Evolutionary conservation across 2,329 filamentous ascomycete genomes (phyloP).

Genomic region (Beauveria asiatica): DNA sequence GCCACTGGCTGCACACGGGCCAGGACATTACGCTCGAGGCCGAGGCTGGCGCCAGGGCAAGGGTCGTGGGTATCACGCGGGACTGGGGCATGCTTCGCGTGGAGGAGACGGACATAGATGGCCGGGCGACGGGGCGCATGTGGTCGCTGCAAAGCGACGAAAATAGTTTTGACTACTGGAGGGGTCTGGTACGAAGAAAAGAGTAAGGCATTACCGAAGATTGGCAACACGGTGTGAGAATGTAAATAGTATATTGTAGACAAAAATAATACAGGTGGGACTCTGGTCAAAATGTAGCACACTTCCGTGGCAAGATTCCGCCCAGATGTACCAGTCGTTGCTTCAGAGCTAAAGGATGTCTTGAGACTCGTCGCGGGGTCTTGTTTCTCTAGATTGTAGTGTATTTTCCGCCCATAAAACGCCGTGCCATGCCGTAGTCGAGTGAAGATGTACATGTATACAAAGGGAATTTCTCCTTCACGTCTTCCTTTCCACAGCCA

Average conservation of each 20-base stretch:
- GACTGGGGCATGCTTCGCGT: slow-evolving; percentile 84
- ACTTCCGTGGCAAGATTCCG: not conserved
- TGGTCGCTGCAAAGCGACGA: slow-evolving; percentile 90
- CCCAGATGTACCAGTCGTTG: not conserved
- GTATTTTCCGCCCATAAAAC: slow-evolving; percentile 24
- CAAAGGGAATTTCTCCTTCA: slow-evolving; percentile 18
- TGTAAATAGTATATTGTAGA: slow-evolving; percentile 3
- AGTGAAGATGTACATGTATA: slow-evolving; percentile 44
- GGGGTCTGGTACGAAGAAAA: slow-evolving; percentile 76
- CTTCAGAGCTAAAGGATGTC: not conserved
- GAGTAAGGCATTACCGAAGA: slow-evolving; percentile 31
- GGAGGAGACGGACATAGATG: slow-evolving; percentile 70
- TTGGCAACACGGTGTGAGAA: not conserved
- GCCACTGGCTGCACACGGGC: slow-evolving; percentile 75
- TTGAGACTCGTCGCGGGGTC: slow-evolving; percentile 12
- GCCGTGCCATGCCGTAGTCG: slow-evolving; percentile 45
- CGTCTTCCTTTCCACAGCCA: slow-evolving; percentile 4
- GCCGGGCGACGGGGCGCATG: slow-evolving; percentile 64
- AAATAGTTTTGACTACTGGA: slow-evolving; percentile 98
- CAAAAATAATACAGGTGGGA: slow-evolving; percentile 9
- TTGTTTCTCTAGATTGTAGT: slow-evolving; percentile 17
- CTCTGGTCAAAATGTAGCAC: not conserved
- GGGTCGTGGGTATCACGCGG: slow-evolving; percentile 78
- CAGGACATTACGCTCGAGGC: slow-evolving; percentile 68
- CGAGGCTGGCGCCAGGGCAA: slow-evolving; percentile 64